Evolutionary conservation across 495 filamentous ascomycete genomes (phyloP).

Genomic region (Poronia punctata): DNA sequence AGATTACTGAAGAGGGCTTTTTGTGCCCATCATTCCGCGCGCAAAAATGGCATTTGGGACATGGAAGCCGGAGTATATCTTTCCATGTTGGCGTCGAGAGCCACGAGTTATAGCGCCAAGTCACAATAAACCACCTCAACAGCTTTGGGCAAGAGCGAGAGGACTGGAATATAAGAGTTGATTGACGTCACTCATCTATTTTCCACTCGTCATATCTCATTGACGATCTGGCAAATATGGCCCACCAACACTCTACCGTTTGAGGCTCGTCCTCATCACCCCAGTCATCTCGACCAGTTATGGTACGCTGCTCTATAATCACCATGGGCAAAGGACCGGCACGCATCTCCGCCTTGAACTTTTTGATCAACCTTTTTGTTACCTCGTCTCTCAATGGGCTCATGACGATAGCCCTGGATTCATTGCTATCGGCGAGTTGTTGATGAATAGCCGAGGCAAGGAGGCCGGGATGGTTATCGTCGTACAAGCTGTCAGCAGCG

Average conservation of each 20-base stretch:
- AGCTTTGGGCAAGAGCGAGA: too few species aligned
- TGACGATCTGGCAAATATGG: slow-evolving; percentile 28
- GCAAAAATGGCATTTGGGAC: too few species aligned
- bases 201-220: not conserved
- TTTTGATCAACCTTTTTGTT: slow-evolving; percentile 27
- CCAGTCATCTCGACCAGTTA: slow-evolving; percentile 42
- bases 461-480: slow-evolving; percentile 40
- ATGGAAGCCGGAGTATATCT: too few species aligned
- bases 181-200: too few species aligned
- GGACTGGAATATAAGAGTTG: too few species aligned
- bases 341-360: slow-evolving; percentile 22
- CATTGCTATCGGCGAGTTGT: slow-evolving; percentile 27
- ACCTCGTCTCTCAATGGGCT: slow-evolving; percentile 36
- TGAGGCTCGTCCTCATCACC: slow-evolving; percentile 29
- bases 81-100: too few species aligned
- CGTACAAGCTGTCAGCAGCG: slow-evolving; percentile 40
- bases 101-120: too few species aligned
- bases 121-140: too few species aligned
- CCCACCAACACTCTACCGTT: slow-evolving; percentile 40
- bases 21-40: too few species aligned
- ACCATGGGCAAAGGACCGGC: slow-evolving; percentile 16
- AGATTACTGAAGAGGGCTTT: too few species aligned
- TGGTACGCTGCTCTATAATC: slow-evolving; percentile 25
- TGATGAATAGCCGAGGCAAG: slow-evolving; percentile 33
- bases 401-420: slow-evolving; percentile 38